Evolutionary conservation across 1,139 yeast species (phyloP).

Genomic region (Pichia sp.): DNA sequence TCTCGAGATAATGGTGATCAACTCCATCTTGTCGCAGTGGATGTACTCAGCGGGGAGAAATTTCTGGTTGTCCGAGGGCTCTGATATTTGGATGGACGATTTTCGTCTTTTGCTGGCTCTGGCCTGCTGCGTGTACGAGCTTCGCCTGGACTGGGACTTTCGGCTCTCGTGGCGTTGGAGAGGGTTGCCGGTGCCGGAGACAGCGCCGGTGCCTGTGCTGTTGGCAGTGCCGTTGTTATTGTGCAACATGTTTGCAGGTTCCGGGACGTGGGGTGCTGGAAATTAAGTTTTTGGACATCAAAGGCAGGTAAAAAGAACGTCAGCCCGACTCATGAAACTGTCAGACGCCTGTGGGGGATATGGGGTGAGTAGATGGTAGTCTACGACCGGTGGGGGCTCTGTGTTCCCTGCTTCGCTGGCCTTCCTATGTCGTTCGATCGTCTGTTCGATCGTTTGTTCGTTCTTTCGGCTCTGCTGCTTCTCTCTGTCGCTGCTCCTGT

Average conservation of each 20-base stretch:
- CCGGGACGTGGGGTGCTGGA: too few relatives aligned
- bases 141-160: conserved; percentile 3
- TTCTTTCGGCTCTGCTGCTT: too few relatives aligned
- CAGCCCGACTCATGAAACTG: neutral
- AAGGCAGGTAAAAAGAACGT: neutral
- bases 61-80: neutral
- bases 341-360: too few relatives aligned
- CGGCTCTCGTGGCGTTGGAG: neutral
- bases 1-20: conserved; percentile 67
- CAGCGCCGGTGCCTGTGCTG: too few relatives aligned
- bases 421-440: too few relatives aligned
- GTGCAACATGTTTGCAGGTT: neutral
- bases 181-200: too few relatives aligned
- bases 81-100: neutral
- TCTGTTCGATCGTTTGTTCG: too few relatives aligned
- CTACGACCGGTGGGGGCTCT: too few relatives aligned
- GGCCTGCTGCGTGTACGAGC: neutral
- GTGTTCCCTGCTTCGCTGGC: too few relatives aligned
- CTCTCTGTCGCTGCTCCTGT: too few relatives aligned
- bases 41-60: conserved; percentile 56
- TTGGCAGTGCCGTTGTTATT: neutral
- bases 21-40: conserved; percentile 64
- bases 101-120: conserved; percentile 4
- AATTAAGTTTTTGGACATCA: neutral
- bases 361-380: too few relatives aligned